These are phyloP conservation scores for Candida sojae DNA, from an alignment of 1,139 yeast genomes.

Conservation along the genomic window DNA sequence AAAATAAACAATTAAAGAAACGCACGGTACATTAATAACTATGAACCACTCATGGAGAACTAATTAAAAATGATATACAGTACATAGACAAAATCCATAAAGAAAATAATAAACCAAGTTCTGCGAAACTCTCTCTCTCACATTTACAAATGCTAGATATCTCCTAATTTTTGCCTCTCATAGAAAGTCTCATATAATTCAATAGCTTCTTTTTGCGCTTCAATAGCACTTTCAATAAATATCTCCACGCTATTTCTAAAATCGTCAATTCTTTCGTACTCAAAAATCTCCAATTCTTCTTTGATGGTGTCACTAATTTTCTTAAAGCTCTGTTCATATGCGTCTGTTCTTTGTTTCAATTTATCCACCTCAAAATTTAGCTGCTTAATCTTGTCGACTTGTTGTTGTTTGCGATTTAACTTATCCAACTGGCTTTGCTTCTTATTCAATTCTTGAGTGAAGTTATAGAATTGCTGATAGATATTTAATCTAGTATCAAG, in stretches of 20 bases:
- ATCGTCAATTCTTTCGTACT: constrained; percentile 76
- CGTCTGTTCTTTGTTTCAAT: constrained; percentile 58
- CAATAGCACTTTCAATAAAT: constrained; percentile 86
- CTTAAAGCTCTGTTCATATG: constrained; percentile 60
- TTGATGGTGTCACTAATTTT: constrained; percentile 65
- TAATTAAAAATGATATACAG: not conserved
- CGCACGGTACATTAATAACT: not conserved
- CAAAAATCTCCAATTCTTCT: constrained; percentile 68
- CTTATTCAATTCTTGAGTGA: constrained; percentile 44
- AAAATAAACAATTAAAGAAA: not conserved
- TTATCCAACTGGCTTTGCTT: constrained; percentile 56
- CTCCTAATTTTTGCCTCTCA: constrained; percentile 42
- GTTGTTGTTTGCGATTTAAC: constrained; percentile 53
- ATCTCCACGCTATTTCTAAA: constrained; percentile 90
- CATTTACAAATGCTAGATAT: constrained; percentile 7
- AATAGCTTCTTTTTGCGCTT: constrained; percentile 91
- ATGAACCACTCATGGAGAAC: not conserved
- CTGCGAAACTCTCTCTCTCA: not conserved
- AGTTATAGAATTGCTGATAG: constrained; percentile 58
- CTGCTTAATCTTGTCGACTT: constrained; percentile 54
- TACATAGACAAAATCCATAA: too few species aligned
- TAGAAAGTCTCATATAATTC: constrained; percentile 94
- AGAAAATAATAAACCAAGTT: too few species aligned
- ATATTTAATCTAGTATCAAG: constrained; percentile 76
- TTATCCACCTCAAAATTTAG: constrained; percentile 59